Evolutionary conservation across 2,329 filamentous ascomycete species (phyloP).

Genomic region (Epichloe aotearoae): DNA sequence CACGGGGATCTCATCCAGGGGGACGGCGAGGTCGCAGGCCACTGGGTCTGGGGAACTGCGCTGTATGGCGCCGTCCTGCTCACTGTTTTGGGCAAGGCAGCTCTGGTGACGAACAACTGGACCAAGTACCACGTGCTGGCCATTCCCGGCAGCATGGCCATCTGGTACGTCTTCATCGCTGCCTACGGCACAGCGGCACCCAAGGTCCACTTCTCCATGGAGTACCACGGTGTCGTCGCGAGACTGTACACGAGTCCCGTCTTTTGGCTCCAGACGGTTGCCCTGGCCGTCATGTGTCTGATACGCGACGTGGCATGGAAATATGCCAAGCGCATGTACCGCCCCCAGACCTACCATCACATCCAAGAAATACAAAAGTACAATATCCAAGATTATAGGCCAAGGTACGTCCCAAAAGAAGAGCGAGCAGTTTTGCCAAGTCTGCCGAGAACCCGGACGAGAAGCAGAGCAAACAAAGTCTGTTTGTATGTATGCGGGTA

Average conservation of each 20-base stretch:
- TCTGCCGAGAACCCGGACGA: too few species aligned
- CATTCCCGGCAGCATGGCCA: constrained; percentile 80
- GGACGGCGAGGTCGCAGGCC: constrained; percentile 73
- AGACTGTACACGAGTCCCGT: constrained; percentile 66
- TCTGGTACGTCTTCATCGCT: constrained; percentile 87
- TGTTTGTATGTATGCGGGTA: too few species aligned
- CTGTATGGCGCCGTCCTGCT: constrained; percentile 88
- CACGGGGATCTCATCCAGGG: constrained; percentile 61
- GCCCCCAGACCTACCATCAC: constrained; percentile 89
- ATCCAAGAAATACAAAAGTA: constrained; percentile 99
- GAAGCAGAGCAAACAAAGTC: too few species aligned
- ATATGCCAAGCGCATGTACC: constrained; percentile 95
- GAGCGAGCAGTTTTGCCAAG: too few species aligned
- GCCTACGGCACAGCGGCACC: constrained; percentile 80
- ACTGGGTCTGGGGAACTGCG: constrained; percentile 95
- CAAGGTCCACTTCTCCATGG: constrained; percentile 63
- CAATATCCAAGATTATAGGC: constrained; percentile 97
- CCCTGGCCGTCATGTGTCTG: constrained; percentile 69
- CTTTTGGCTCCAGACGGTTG: constrained; percentile 84
- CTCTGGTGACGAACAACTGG: constrained; percentile 93
- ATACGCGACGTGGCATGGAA: constrained; percentile 91
- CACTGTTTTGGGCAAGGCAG: constrained; percentile 89
- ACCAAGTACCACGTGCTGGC: constrained; percentile 95
- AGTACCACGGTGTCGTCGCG: constrained; percentile 77
- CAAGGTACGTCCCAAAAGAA: constrained; percentile 46